Percentiles rank a stretch among this genome's conserved stretches.
Conservation (phyloP, 1,139 yeast species). For the Meyerozyma carpophila region DNA sequence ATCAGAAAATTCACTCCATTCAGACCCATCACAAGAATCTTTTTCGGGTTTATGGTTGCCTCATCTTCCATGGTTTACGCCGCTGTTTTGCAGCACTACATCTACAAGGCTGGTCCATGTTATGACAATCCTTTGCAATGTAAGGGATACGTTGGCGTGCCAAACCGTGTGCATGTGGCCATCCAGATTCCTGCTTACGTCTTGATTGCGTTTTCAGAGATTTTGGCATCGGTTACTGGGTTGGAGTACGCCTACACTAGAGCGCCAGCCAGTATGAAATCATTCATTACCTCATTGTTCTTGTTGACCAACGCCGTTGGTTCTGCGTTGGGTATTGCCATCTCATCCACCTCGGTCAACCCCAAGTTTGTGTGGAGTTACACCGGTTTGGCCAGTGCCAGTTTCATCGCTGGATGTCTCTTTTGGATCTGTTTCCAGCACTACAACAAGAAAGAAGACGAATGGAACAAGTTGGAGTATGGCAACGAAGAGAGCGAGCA, state of each 20-base stretch:
- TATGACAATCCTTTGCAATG: constrained; percentile 47
- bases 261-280: constrained; percentile 60
- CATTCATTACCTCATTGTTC: constrained; percentile 60
- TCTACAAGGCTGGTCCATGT: constrained; percentile 76
- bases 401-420: constrained; percentile 52
- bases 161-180: constrained; percentile 56
- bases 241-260: constrained; percentile 66
- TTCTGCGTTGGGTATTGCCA: constrained; percentile 67
- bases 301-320: constrained; percentile 62
- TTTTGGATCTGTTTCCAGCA: constrained; percentile 61
- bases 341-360: constrained; percentile 58
- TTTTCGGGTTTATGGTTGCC: constrained; percentile 70
- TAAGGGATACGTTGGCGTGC: constrained; percentile 19
- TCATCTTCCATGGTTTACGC: constrained; percentile 72
- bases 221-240: constrained; percentile 62
- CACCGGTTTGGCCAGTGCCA: constrained; percentile 55
- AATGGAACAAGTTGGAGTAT: constrained; percentile 50
- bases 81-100: constrained; percentile 70
- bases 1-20: constrained; percentile 53
- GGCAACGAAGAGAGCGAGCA: constrained; percentile 18
- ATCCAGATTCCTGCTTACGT: constrained; percentile 61
- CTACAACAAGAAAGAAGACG: constrained; percentile 57
- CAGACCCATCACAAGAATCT: constrained; percentile 68
- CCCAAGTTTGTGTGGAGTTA: constrained; percentile 69
- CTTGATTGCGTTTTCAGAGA: constrained; percentile 58